Percentiles rank a stretch among this genome's conserved stretches.
Conservation (phyloP, 768 basidiomycete species). For the Leccinum ochraceum region DNA sequence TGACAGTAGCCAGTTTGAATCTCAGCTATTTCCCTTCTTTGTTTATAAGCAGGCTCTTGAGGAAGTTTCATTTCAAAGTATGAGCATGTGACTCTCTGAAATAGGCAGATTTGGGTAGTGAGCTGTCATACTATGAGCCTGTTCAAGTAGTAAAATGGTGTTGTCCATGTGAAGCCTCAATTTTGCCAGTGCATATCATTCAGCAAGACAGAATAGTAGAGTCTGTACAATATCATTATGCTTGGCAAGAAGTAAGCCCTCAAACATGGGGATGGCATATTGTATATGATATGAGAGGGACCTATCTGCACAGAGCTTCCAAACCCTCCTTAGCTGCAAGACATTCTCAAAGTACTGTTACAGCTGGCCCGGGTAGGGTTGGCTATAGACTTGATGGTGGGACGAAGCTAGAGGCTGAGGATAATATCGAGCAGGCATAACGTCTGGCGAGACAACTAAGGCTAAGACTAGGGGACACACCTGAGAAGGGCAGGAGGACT, state of each 20-base stretch:
- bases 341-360: constrained; percentile 38
- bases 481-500: no score
- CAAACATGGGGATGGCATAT: constrained; percentile 34
- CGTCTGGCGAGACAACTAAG: no score
- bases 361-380: no score
- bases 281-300: constrained; percentile 2
- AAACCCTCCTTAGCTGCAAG: constrained; percentile 33
- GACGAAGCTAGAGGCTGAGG: no score
- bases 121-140: background rate
- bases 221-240: background rate
- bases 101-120: background rate
- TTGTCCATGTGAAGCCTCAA: background rate
- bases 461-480: no score
- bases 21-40: background rate
- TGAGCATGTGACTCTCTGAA: background rate
- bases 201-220: background rate
- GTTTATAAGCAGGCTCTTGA: constrained; percentile 6
- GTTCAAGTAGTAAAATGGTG: background rate
- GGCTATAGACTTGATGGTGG: no score
- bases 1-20: background rate
- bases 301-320: background rate
- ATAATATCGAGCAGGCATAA: no score
- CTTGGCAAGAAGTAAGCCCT: constrained; percentile 27
- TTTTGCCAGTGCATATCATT: background rate
- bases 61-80: background rate